phyloP scores from a whole-genome alignment of 306 rosid genomes.

The Astragalus membranaceus region DNA sequence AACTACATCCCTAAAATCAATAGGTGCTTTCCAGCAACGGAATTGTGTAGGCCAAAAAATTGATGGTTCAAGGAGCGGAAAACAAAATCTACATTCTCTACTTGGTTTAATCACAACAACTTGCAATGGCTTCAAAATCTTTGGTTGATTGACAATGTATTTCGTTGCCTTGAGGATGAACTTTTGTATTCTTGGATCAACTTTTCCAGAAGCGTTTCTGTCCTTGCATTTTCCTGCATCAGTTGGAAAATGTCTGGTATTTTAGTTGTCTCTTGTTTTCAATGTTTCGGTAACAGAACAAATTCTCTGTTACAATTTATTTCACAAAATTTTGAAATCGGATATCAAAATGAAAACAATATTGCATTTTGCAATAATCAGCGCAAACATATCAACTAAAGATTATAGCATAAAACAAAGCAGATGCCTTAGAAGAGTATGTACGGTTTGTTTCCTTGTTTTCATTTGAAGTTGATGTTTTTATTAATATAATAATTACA shows the following conservation, averaged over 20 bases:
- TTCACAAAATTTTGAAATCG: background rate
- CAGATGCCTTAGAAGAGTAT: background rate
- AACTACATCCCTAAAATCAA: background rate
- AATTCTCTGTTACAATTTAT: background rate
- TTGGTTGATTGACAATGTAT: background rate
- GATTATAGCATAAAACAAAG: background rate
- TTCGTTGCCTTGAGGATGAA: background rate
- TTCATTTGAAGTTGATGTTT: background rate
- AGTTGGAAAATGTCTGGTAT: constrained; percentile 1
- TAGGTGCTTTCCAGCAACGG: constrained; percentile 1
- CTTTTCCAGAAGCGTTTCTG: constrained; percentile 60
- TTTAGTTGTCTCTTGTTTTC: constrained; percentile 1
- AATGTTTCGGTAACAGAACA: background rate
- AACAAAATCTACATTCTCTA: constrained; percentile 10
- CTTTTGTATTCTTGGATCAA: constrained; percentile 17
- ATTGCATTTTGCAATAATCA: background rate
- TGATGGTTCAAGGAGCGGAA: background rate
- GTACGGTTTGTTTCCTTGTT: background rate
- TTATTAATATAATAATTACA: background rate
- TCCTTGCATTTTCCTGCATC: constrained; percentile 64
- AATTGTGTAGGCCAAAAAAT: constrained; percentile 15
- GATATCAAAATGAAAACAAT: background rate
- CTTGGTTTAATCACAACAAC: constrained; percentile 7
- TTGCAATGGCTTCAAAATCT: constrained; percentile 11
- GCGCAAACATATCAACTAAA: background rate